Evolutionary conservation across 148 eudicot species (phyloP).

Genomic region (Amaranthus palmeri): DNA sequence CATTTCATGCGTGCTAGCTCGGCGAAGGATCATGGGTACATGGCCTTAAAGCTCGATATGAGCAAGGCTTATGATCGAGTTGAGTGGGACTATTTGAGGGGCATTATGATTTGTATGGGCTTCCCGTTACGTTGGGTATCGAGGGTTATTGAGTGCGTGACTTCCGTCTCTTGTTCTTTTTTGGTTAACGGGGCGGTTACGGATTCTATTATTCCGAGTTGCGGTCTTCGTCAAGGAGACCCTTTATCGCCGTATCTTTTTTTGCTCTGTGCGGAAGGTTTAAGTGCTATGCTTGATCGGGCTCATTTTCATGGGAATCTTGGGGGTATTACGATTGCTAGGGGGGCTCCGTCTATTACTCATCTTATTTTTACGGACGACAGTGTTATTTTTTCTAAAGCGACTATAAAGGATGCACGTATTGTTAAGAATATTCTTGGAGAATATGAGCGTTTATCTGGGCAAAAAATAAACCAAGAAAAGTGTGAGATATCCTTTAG

Average conservation of each 20-base stretch:
- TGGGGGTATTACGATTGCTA: background rate
- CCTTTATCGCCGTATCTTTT: background rate
- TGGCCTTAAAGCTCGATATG: too few relatives aligned
- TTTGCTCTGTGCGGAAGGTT: background rate
- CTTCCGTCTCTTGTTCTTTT: background rate
- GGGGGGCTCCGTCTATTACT: background rate
- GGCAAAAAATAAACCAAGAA: background rate
- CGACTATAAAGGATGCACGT: background rate
- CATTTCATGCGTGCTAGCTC: too few relatives aligned
- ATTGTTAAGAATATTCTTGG: background rate
- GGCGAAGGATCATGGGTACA: too few relatives aligned
- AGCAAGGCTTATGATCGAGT: too few relatives aligned
- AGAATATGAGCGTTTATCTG: background rate
- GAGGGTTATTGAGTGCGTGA: too few relatives aligned
- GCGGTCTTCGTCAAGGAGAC: background rate
- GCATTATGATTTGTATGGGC: too few relatives aligned
- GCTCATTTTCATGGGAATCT: rapidly evolving
- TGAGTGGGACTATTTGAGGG: too few relatives aligned
- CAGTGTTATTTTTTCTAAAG: background rate
- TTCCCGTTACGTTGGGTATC: too few relatives aligned
- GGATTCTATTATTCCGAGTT: background rate
- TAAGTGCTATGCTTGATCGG: background rate
- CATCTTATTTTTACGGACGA: constrained; percentile 1
- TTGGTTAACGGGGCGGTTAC: background rate
- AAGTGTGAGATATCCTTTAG: background rate